Percentiles rank a stretch among this genome's conserved stretches.
phyloP scores from a whole-genome alignment of 2,329 filamentous ascomycete species.

The Penicillium verrucosum region DNA sequence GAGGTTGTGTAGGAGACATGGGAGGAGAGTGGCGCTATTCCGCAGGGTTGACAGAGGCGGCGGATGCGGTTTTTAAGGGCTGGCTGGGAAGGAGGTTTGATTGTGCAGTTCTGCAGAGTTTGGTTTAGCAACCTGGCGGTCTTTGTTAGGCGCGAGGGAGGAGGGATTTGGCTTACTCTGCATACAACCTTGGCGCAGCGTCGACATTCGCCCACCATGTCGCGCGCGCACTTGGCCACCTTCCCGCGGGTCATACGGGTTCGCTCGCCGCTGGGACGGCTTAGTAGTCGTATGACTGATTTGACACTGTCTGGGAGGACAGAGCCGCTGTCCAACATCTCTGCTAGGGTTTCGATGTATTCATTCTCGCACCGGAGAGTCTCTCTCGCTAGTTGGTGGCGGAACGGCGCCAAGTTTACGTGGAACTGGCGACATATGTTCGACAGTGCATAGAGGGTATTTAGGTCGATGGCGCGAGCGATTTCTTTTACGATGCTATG shows the following conservation, averaged over 20 bases:
- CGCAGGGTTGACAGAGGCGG: conserved; percentile 73
- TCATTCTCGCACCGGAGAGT: conserved; percentile 82
- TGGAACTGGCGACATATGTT: conserved; percentile 78
- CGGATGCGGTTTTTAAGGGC: conserved; percentile 73
- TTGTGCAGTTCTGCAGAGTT: conserved; percentile 72
- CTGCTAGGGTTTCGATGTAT: conserved; percentile 39
- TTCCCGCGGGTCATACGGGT: conserved; percentile 59
- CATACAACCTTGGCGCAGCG: conserved; percentile 75
- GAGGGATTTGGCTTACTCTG: conserved; percentile 57
- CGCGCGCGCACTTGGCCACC: conserved; percentile 74
- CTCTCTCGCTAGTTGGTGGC: conserved; percentile 66
- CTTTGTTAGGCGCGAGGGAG: neutral
- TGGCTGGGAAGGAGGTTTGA: conserved; percentile 70
- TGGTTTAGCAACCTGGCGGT: neutral
- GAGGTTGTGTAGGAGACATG: conserved; percentile 27
- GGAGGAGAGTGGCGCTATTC: conserved; percentile 61
- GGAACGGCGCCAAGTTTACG: conserved; percentile 73
- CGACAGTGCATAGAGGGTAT: conserved; percentile 78
- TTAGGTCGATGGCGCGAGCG: conserved; percentile 76
- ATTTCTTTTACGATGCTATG: conserved; percentile 72
- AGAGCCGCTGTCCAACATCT: conserved; percentile 44
- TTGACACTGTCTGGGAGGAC: conserved; percentile 32
- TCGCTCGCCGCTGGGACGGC: conserved; percentile 28
- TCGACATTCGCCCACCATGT: conserved; percentile 80
- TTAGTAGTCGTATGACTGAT: conserved; percentile 30